Conservation (phyloP, 2,329 filamentous ascomycete genomes). For the Paraphoma sp. region DNA sequence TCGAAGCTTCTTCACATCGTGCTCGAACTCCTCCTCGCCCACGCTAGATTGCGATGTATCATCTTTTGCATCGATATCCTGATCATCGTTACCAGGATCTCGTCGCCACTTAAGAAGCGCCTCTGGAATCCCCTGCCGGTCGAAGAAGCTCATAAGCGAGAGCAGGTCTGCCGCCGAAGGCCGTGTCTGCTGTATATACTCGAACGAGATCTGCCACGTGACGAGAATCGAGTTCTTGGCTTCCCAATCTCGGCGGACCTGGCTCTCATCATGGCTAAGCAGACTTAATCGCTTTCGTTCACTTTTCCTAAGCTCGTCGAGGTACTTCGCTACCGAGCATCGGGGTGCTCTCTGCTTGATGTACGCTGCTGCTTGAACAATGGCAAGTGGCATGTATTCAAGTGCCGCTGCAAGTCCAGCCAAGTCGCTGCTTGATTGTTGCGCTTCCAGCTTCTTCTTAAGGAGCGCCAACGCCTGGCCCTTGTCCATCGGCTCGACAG, state of each 20-base stretch:
- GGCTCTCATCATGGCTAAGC: neutral
- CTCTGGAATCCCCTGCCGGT: constrained; percentile 51
- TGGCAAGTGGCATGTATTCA: neutral
- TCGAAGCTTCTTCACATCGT: constrained; percentile 39
- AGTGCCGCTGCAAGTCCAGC: neutral
- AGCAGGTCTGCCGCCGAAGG: constrained; percentile 50
- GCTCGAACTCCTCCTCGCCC: neutral
- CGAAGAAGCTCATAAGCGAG: constrained; percentile 57
- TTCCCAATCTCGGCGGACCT: neutral
- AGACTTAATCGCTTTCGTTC: neutral
- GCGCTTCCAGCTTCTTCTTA: neutral
- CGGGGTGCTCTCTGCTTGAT: neutral
- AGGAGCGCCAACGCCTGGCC: neutral
- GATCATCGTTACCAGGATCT: neutral
- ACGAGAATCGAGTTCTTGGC: constrained; percentile 45
- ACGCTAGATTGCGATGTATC: constrained; percentile 26
- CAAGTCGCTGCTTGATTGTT: neutral
- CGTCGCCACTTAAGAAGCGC: constrained; percentile 26
- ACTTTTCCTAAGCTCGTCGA: neutral
- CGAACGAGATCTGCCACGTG: constrained; percentile 44
- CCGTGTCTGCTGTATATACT: constrained; percentile 39
- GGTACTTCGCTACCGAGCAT: neutral
- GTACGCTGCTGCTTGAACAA: neutral
- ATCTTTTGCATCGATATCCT: neutral
- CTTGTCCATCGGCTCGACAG: neutral